phyloP scores from a whole-genome alignment of 306 rosid genomes.

The Rosa multiflora region DNA sequence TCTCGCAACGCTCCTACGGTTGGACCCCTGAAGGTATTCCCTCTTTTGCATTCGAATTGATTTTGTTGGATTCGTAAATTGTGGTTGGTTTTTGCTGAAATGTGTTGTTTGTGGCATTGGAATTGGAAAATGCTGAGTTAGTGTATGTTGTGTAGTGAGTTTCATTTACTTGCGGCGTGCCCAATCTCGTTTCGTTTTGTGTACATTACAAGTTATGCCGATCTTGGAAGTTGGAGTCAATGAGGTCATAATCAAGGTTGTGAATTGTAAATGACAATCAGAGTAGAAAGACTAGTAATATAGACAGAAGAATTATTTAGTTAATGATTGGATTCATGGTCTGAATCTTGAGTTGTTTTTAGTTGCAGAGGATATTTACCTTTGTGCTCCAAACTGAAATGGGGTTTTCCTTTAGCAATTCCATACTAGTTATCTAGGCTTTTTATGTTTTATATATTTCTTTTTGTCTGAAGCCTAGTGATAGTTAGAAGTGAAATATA shows the following conservation, averaged over 20 bases:
- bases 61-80: neutral
- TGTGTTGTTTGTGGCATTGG: conserved; percentile 3
- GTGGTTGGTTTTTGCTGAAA: neutral
- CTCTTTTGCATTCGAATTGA: neutral
- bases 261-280: neutral
- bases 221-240: neutral
- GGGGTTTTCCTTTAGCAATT: neutral
- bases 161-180: neutral
- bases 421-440: neutral
- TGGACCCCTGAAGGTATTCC: conserved; percentile 86
- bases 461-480: neutral
- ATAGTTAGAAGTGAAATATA: neutral
- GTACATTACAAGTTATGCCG: neutral
- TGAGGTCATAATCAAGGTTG: neutral
- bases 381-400: neutral
- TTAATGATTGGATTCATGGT: neutral
- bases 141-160: neutral
- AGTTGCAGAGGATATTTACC: neutral
- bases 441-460: neutral
- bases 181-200: neutral
- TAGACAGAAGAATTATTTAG: neutral
- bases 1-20: conserved; percentile 60
- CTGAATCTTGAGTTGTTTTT: neutral
- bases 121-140: neutral
- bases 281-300: neutral